Conservation (phyloP, 169 alveolate species). For the Plasmodium reichenowi region DNA sequence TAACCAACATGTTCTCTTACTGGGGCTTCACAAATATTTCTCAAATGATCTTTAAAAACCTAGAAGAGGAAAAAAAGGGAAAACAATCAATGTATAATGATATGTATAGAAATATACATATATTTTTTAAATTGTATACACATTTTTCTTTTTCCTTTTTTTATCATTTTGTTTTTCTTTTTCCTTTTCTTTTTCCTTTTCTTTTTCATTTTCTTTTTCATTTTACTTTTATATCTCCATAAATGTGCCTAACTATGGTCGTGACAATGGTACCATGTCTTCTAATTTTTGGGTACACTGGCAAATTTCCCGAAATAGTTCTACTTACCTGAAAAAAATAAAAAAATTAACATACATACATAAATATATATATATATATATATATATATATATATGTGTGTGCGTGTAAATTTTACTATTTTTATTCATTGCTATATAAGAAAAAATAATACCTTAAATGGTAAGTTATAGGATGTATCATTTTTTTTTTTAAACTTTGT, state of each 20-base stretch:
- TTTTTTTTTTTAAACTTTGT: slow-evolving; percentile 81
- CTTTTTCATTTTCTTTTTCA: not conserved
- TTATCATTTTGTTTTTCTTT: no score
- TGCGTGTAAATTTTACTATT: not conserved
- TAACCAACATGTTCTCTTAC: slow-evolving; percentile 85
- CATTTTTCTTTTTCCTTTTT: not conserved
- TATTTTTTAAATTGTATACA: not conserved
- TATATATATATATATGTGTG: not conserved
- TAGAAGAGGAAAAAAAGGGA: slow-evolving; percentile 8
- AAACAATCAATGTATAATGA: no score
- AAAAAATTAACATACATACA: not conserved
- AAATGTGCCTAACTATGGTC: slow-evolving; percentile 86
- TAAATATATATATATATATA: no score
- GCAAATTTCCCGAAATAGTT: slow-evolving; percentile 90
- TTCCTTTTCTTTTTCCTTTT: no score
- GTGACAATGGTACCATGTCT: slow-evolving; percentile 90
- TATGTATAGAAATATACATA: not conserved
- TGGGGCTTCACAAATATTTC: slow-evolving; percentile 86
- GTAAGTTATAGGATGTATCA: slow-evolving; percentile 78
- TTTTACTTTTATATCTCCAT: slow-evolving; percentile 86
- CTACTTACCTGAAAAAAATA: slow-evolving; percentile 84
- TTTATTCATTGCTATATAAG: not conserved
- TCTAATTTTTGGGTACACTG: slow-evolving; percentile 87
- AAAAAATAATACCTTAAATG: slow-evolving; percentile 80
- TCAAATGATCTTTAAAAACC: slow-evolving; percentile 85